These are phyloP conservation scores for Otatea glauca DNA, from an alignment of 176 grass and related monocot genomes.

Conservation along the genomic window DNA sequence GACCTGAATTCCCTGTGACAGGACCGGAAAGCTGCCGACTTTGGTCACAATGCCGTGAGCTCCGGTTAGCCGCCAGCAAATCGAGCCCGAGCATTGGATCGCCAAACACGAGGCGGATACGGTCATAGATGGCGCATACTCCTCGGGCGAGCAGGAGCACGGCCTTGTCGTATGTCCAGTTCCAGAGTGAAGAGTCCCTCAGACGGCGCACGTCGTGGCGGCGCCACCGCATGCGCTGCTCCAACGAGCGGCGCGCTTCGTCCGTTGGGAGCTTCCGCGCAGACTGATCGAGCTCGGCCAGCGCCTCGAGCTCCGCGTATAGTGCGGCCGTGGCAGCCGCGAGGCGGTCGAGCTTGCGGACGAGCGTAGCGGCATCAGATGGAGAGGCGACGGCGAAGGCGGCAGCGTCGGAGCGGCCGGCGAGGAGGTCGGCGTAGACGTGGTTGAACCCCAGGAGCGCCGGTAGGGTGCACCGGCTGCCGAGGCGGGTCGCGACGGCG, in stretches of 20 bases:
- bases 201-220: slow-evolving; percentile 73
- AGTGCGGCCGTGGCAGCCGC: slow-evolving; percentile 72
- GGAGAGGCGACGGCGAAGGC: slow-evolving; percentile 42
- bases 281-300: slow-evolving; percentile 79
- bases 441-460: slow-evolving; percentile 83
- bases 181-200: slow-evolving; percentile 83
- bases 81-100: slow-evolving; percentile 69
- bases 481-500: slow-evolving; percentile 70
- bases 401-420: slow-evolving; percentile 54
- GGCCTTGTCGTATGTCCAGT: slow-evolving; percentile 79
- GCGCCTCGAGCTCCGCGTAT: slow-evolving; percentile 74
- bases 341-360: slow-evolving; percentile 90
- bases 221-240: slow-evolving; percentile 78
- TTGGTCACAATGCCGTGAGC: slow-evolving; percentile 35
- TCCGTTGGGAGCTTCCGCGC: slow-evolving; percentile 69
- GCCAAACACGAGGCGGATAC: slow-evolving; percentile 76
- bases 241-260: slow-evolving; percentile 68
- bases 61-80: slow-evolving; percentile 37
- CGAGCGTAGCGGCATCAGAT: slow-evolving; percentile 57
- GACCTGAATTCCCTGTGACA: slow-evolving; percentile 46
- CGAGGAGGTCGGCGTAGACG: slow-evolving; percentile 90
- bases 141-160: slow-evolving; percentile 80
- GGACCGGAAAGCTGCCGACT: slow-evolving; percentile 52
- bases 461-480: slow-evolving; percentile 68
- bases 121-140: slow-evolving; percentile 71